These are phyloP conservation scores for Xylaria cubensis DNA, from an alignment of 495 filamentous ascomycete species.

Conservation along the genomic window DNA sequence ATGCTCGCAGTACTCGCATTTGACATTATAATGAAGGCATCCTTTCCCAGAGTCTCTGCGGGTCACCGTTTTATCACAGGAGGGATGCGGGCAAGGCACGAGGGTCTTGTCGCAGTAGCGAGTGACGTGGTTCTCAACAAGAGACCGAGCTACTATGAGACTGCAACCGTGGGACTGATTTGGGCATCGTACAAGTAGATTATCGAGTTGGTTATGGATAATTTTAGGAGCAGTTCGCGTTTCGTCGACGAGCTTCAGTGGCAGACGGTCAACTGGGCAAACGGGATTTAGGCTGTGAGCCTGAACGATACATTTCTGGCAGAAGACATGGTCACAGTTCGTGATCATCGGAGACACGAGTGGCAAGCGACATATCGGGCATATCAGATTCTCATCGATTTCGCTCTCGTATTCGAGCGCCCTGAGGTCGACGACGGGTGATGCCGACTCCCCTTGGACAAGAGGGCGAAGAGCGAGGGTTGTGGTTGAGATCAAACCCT, in stretches of 20 bases:
- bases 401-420: constrained; percentile 70
- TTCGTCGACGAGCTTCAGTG: constrained; percentile 41
- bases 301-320: constrained; percentile 69
- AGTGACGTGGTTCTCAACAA: constrained; percentile 75
- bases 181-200: constrained; percentile 76
- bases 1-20: constrained; percentile 56
- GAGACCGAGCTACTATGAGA: constrained; percentile 65
- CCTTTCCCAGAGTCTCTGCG: constrained; percentile 47
- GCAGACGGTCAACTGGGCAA: constrained; percentile 60
- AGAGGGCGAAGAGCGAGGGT: constrained; percentile 33
- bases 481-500: constrained; percentile 37
- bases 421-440: constrained; percentile 62
- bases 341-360: constrained; percentile 76
- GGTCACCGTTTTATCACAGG: constrained; percentile 49
- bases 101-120: constrained; percentile 74
- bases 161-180: constrained; percentile 67
- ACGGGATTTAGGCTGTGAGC: constrained; percentile 57
- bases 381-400: constrained; percentile 81
- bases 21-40: constrained; percentile 54
- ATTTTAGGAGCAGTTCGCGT: constrained; percentile 48
- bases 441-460: constrained; percentile 20
- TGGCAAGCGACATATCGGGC: constrained; percentile 80
- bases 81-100: constrained; percentile 65
- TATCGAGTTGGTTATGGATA: constrained; percentile 71
- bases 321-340: constrained; percentile 74